Conservation (phyloP, 1,284 basidiomycete species). For the Kwoniella shivajii region DNA sequence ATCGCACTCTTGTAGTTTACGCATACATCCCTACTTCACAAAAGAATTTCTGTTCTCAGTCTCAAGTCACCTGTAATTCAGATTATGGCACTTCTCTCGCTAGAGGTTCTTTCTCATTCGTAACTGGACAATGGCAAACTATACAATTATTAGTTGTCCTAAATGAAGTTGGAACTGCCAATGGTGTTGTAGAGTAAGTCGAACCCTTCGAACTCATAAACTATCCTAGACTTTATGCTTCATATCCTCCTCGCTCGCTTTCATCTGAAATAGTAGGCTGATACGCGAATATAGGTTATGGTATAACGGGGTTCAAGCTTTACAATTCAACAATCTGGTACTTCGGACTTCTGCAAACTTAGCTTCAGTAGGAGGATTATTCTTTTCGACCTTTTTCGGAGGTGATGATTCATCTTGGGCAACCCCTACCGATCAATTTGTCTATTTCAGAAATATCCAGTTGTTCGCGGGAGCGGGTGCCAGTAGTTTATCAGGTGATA, state of each 20-base stretch:
- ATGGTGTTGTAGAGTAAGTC: constrained; percentile 47
- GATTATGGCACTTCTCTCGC: constrained; percentile 54
- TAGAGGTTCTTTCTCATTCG: constrained; percentile 49
- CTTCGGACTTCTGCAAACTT: constrained; percentile 42
- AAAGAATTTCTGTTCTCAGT: constrained; percentile 38
- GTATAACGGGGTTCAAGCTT: constrained; percentile 49
- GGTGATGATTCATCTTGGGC: constrained; percentile 51
- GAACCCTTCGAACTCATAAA: not conserved
- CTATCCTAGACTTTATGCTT: not conserved
- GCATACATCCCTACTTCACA: constrained; percentile 50
- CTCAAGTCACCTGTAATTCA: constrained; percentile 48
- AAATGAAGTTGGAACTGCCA: constrained; percentile 45
- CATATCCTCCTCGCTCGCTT: not conserved
- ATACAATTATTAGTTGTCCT: constrained; percentile 50
- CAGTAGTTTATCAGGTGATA: constrained; percentile 26
- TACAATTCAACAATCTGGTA: constrained; percentile 46
- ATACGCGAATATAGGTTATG: constrained; percentile 32
- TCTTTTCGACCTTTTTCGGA: constrained; percentile 56
- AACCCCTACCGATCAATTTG: constrained; percentile 46
- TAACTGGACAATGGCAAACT: constrained; percentile 49
- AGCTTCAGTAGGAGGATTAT: constrained; percentile 43
- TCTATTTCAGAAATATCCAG: constrained; percentile 50
- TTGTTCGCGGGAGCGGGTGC: constrained; percentile 40
- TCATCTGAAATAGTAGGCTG: not conserved
- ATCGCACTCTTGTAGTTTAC: constrained; percentile 39